Evolutionary conservation across 805 yeast genomes (phyloP).

Genomic region (Myxozyma sirexii): DNA sequence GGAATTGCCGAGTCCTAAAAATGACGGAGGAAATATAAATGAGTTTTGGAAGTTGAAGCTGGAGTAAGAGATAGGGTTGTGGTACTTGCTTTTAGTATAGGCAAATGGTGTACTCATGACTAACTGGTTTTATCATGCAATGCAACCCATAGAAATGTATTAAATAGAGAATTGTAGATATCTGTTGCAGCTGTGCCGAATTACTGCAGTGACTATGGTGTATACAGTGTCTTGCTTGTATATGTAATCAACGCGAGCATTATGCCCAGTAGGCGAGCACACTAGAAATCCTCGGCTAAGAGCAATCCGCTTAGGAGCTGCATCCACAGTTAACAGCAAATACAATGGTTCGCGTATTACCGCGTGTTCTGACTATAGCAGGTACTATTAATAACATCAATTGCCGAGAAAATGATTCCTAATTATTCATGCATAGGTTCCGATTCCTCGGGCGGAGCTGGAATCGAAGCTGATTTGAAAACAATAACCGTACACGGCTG

Average conservation of each 20-base stretch:
- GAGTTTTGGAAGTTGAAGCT: not conserved
- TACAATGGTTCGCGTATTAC: slow-evolving; percentile 12
- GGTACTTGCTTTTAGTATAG: not conserved
- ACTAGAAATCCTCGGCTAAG: not conserved
- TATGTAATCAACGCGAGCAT: too few species aligned
- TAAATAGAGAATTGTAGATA: too few species aligned
- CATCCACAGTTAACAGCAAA: too few species aligned
- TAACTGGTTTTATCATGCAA: not conserved
- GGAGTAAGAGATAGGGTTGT: not conserved
- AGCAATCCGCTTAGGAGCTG: too few species aligned
- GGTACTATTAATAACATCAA: slow-evolving; percentile 22
- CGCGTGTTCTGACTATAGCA: slow-evolving; percentile 38
- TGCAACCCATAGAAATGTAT: too few species aligned
- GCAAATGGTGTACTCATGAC: not conserved
- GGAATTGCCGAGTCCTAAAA: not conserved
- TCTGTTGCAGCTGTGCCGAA: too few species aligned
- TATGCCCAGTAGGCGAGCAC: too few species aligned
- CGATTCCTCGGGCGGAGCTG: slow-evolving; percentile 89
- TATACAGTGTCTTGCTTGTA: too few species aligned
- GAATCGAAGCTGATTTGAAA: slow-evolving; percentile 86
- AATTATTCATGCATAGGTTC: slow-evolving; percentile 52
- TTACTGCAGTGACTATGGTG: too few species aligned
- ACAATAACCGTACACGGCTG: slow-evolving; percentile 75
- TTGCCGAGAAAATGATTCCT: not conserved
- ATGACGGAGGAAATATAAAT: not conserved